Conservation (phyloP, 441 rosid species). For the Viola pubescens region DNA sequence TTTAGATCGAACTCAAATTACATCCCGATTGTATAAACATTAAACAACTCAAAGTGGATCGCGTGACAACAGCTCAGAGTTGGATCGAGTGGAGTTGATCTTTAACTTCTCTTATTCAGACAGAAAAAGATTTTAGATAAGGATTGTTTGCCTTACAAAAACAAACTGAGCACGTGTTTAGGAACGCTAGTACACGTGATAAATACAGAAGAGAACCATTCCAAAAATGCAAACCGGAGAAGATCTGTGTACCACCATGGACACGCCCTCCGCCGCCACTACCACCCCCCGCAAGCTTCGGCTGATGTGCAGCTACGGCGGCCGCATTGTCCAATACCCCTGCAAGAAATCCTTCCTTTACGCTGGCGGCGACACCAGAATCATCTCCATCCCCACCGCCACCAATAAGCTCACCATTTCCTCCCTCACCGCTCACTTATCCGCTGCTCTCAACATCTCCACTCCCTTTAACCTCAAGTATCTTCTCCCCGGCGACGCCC, state of each 20-base stretch:
- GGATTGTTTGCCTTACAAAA: too few relatives aligned
- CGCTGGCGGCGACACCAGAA: conserved; percentile 66
- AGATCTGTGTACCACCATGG: conserved; percentile 9
- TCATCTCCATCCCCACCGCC: conserved; percentile 41
- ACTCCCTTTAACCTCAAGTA: conserved; percentile 42
- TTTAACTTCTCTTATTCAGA: too few relatives aligned
- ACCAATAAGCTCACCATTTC: conserved; percentile 24
- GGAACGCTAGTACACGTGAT: too few relatives aligned
- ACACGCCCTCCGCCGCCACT: conserved; percentile 9
- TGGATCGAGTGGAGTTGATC: too few relatives aligned
- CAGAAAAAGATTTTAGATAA: too few relatives aligned
- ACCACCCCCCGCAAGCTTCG: conserved; percentile 32
- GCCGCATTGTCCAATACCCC: conserved; percentile 39
- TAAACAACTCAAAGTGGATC: too few relatives aligned
- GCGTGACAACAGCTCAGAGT: too few relatives aligned
- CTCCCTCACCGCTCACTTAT: conserved; percentile 35
- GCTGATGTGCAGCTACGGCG: conserved; percentile 73
- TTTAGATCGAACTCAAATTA: too few relatives aligned
- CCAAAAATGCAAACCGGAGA: too few relatives aligned
- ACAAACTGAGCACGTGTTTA: too few relatives aligned
- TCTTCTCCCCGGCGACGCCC: conserved; percentile 56
- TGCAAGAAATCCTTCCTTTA: conserved; percentile 42
- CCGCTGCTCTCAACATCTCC: conserved; percentile 31
- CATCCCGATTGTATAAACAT: too few relatives aligned
- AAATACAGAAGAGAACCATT: too few relatives aligned